Evolutionary conservation across 345 rosid genomes (phyloP).

Genomic region (Linum tenue): DNA sequence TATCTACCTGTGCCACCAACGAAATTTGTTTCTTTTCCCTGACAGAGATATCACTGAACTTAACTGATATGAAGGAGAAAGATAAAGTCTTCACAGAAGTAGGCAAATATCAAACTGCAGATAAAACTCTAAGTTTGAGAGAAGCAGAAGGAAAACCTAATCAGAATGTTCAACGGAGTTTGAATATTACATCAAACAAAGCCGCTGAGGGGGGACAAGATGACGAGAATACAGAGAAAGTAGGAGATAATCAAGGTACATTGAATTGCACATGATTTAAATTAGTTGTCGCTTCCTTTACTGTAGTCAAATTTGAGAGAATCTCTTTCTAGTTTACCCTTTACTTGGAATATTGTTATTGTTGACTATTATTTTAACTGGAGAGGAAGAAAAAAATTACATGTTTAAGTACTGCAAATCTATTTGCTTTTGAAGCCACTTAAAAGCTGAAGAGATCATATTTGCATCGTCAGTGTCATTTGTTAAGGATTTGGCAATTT

Average conservation of each 20-base stretch:
- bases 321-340: background rate
- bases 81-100: slow-evolving; percentile 6
- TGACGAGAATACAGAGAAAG: background rate
- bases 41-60: slow-evolving; percentile 9
- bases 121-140: background rate
- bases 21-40: background rate
- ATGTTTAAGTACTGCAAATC: background rate
- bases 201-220: background rate
- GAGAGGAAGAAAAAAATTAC: background rate
- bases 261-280: background rate
- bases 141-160: background rate
- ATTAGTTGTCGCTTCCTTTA: background rate
- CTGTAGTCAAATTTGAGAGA: background rate
- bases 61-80: slow-evolving; percentile 14
- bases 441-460: background rate
- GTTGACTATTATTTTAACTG: background rate
- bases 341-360: background rate
- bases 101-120: background rate
- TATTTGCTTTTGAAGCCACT: background rate
- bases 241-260: background rate
- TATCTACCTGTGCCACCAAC: no score
- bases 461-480: background rate
- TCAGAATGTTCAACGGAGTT: background rate
- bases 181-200: background rate
- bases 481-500: background rate